Conservation (phyloP, 768 basidiomycete species). For the Thelephora ganbajun region DNA sequence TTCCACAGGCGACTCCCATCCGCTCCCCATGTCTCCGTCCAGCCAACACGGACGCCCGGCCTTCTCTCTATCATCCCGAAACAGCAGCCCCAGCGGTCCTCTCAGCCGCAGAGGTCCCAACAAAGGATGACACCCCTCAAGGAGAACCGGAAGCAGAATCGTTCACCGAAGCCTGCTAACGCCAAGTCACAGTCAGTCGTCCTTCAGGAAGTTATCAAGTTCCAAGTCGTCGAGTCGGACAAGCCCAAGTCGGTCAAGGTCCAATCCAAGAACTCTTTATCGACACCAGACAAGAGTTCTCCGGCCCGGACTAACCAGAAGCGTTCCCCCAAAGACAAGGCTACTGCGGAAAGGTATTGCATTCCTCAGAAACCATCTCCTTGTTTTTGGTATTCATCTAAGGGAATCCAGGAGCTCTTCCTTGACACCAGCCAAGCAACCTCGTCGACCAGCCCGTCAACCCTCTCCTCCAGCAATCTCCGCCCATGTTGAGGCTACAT, state of each 20-base stretch:
- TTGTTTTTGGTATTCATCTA: constrained; percentile 2
- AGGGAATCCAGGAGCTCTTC: constrained; percentile 29
- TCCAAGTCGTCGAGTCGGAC: constrained; percentile 3
- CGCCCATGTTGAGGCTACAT: constrained; percentile 53
- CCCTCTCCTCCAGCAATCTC: constrained; percentile 32
- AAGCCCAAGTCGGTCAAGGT: constrained; percentile 7
- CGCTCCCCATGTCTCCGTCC: constrained; percentile 51
- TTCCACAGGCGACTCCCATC: constrained; percentile 54
- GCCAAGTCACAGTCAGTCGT: no score
- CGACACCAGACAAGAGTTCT: constrained; percentile 1
- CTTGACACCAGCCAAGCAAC: constrained; percentile 23
- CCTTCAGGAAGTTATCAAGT: neutral
- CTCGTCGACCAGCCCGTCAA: constrained; percentile 43
- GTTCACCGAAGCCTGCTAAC: constrained; percentile 17
- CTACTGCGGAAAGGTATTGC: constrained; percentile 13
- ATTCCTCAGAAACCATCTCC: neutral
- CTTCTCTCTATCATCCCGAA: constrained; percentile 53
- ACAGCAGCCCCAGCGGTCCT: constrained; percentile 22
- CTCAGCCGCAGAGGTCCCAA: constrained; percentile 19
- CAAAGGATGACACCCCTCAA: constrained; percentile 15
- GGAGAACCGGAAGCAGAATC: constrained; percentile 14
- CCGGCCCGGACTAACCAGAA: neutral
- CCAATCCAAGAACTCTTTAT: neutral
- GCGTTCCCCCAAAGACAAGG: constrained; percentile 5
- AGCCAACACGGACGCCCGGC: constrained; percentile 62